Percentiles rank a stretch among this genome's conserved stretches.
phyloP scores from a whole-genome alignment of 306 rosid genomes.

The Quercus suber region DNA sequence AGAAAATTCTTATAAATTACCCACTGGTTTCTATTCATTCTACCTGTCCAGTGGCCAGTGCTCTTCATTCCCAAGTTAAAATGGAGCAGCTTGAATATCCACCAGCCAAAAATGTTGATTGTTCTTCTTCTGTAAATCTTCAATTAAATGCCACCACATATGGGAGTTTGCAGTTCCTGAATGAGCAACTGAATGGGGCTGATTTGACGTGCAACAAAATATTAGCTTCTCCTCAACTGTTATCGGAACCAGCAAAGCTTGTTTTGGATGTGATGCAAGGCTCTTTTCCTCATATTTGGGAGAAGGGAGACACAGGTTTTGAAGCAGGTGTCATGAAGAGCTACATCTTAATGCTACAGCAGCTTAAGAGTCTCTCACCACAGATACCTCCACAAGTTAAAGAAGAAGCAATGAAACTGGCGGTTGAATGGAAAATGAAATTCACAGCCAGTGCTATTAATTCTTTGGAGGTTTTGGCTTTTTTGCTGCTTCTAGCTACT shows the following conservation, averaged over 20 bases:
- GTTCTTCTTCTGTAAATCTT: slow-evolving; percentile 22
- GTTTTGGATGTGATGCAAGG: slow-evolving; percentile 41
- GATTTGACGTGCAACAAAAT: slow-evolving; percentile 17
- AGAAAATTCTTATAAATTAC: background rate
- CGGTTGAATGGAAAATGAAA: slow-evolving; percentile 38
- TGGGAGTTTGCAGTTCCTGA: slow-evolving; percentile 17
- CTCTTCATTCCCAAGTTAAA: background rate
- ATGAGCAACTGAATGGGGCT: slow-evolving; percentile 20
- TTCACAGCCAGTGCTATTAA: slow-evolving; percentile 22
- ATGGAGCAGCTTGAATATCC: slow-evolving; percentile 16
- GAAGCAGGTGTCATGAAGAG: slow-evolving; percentile 12
- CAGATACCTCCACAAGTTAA: slow-evolving; percentile 32
- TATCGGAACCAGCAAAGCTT: slow-evolving; percentile 47
- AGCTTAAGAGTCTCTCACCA: slow-evolving; percentile 40
- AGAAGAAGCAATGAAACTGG: slow-evolving; percentile 49
- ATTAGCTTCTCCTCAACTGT: slow-evolving; percentile 26
- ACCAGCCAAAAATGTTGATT: background rate
- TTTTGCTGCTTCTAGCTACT: slow-evolving; percentile 41
- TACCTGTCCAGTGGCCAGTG: slow-evolving; percentile 9
- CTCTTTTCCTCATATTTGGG: slow-evolving; percentile 20
- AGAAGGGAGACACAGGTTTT: slow-evolving; percentile 12
- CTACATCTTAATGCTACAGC: slow-evolving; percentile 29
- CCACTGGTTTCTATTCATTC: background rate
- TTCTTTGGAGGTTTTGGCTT: slow-evolving; percentile 41
- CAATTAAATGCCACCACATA: slow-evolving; percentile 16